phyloP scores from a whole-genome alignment of 352 stramenopile genomes.

The Lagenidium giganteum region DNA sequence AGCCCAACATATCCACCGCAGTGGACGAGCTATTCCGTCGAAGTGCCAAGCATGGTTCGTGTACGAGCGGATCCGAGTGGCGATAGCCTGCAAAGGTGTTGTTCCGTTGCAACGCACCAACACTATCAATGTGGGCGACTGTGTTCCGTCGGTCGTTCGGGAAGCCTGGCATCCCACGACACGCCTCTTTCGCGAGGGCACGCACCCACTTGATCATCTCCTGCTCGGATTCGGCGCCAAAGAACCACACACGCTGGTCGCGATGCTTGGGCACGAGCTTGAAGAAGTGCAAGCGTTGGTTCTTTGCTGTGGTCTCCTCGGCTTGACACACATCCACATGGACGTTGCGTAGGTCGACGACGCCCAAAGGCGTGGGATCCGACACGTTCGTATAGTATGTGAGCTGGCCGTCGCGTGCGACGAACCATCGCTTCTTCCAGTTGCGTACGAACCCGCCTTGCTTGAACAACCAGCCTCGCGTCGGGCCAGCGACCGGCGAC shows the following conservation, averaged over 20 bases:
- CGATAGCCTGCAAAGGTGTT: too few relatives aligned
- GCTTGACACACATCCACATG: conserved; percentile 54
- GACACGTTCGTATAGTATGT: conserved; percentile 68
- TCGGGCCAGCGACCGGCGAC: conserved; percentile 3
- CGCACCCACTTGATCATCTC: conserved; percentile 74
- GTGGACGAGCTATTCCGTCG: not conserved
- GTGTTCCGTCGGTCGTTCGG: not conserved
- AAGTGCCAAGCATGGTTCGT: not conserved
- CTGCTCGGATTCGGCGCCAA: conserved; percentile 57
- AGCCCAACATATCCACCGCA: not conserved
- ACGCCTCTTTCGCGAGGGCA: conserved; percentile 44
- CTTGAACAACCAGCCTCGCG: conserved; percentile 55
- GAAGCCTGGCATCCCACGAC: conserved; percentile 16
- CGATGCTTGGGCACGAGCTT: conserved; percentile 50
- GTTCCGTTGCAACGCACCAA: too few relatives aligned
- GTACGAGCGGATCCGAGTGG: conserved; percentile 7
- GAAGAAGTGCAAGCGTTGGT: conserved; percentile 61
- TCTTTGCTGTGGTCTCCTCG: conserved; percentile 53
- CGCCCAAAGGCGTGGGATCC: conserved; percentile 62
- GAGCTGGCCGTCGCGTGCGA: conserved; percentile 71
- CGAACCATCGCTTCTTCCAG: conserved; percentile 85
- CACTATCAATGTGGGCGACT: not conserved
- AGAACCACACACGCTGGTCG: conserved; percentile 69
- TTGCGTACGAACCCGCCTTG: conserved; percentile 79
- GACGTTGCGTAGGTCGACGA: conserved; percentile 51